Conservation (phyloP, 2,329 filamentous ascomycete genomes). For the Penicillium occitanis region DNA sequence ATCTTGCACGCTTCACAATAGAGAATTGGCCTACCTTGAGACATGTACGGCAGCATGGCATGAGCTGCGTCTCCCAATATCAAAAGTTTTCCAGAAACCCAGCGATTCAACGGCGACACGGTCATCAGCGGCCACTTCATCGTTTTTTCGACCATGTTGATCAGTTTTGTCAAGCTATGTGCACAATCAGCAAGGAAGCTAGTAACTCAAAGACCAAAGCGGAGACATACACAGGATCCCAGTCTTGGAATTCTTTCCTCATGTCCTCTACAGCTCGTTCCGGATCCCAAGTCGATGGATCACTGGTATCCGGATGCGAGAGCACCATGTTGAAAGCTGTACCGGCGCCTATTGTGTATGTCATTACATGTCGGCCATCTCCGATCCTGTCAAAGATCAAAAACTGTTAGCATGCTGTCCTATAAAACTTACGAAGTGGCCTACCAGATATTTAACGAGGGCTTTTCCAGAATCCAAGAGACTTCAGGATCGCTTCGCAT, state of each 20-base stretch:
- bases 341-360: slow-evolving; percentile 56
- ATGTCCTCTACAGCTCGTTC: slow-evolving; percentile 45
- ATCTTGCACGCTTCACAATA: background rate
- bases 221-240: slow-evolving; percentile 58
- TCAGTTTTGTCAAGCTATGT: slow-evolving; percentile 30
- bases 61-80: slow-evolving; percentile 60
- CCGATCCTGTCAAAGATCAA: slow-evolving; percentile 25
- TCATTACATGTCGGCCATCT: slow-evolving; percentile 66
- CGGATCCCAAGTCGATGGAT: slow-evolving; percentile 53
- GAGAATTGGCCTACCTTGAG: slow-evolving; percentile 5
- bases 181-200: slow-evolving; percentile 14
- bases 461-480: slow-evolving; percentile 42
- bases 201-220: background rate
- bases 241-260: slow-evolving; percentile 55
- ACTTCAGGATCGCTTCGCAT: slow-evolving; percentile 40
- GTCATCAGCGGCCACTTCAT: slow-evolving; percentile 70
- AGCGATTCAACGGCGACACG: slow-evolving; percentile 48
- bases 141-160: slow-evolving; percentile 57
- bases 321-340: slow-evolving; percentile 66
- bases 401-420: background rate
- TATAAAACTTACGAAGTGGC: background rate
- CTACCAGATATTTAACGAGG: slow-evolving; percentile 44
- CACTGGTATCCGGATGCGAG: slow-evolving; percentile 63
- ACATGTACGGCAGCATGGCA: slow-evolving; percentile 61
- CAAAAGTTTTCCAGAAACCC: slow-evolving; percentile 27